Evolutionary conservation across 805 yeast species (phyloP), one percentile per base, ranked within the genome.

Genomic region (Myxozyma vanderwaltii): DNA sequence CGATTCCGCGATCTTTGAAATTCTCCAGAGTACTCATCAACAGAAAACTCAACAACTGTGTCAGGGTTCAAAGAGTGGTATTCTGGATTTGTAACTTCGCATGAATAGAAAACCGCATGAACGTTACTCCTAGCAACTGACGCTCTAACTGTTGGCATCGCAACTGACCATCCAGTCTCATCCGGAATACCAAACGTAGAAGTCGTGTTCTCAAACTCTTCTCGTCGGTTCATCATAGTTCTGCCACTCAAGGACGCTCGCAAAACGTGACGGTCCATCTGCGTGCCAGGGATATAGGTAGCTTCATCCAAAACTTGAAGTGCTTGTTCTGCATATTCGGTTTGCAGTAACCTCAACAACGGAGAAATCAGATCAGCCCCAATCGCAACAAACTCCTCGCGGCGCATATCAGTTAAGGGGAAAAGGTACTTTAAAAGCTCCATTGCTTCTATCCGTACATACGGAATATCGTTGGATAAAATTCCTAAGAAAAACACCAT

Each of bases 291-390:
- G n/a, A 94, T 89, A 8, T 83, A 79, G 0, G 82, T 86, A 0
- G 94, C 86, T 69, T 87, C 91, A 68, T 92, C 98, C 50, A 94
- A 77, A 0, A 94, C 98, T 61, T 87, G 94, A 41, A 94, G 75
- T 0, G 98, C 97, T 55, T 85, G 85, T 62, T 88, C 90, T 1
- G 96, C 97, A 72, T 82, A 86, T 40, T 91, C 96, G 0, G 97
- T 91, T 64, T 89, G 79, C 17, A 84, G 68, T 26, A 94, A 76
- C 55, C 98, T 79, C 65, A 94, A 76, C 51, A 95, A 76, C 1
- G 99, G 99, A 0, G 96, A 87, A 4, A 94, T 89, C 54, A 94
- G 76, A 70, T 94, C 99, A 0, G 99, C 98, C 3, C 99, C 99
- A 39, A 90, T 86, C 1, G 96, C 95, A 29, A 82, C 79, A 70